phyloP scores from a whole-genome alignment of 345 rosid genomes.

The Populus pruinosa region DNA sequence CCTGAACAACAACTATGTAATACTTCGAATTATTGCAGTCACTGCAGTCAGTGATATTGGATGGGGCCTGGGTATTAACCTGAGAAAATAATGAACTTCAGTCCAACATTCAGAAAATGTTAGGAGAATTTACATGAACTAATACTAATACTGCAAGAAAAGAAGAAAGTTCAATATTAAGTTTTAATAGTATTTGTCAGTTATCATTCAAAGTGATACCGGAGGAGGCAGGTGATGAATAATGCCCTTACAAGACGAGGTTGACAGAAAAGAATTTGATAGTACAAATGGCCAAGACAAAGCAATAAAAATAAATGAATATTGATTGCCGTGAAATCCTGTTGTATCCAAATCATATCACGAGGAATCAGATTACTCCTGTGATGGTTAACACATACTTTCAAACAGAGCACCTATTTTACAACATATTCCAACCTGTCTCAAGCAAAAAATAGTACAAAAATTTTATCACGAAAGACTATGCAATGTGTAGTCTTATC shows the following conservation, averaged over 20 bases:
- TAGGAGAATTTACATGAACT: neutral
- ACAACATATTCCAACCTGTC: neutral
- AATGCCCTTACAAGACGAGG: neutral
- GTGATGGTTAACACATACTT: neutral
- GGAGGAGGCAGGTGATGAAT: neutral
- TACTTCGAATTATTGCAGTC: slow-evolving; percentile 77
- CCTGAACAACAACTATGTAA: slow-evolving; percentile 83
- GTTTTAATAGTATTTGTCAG: neutral
- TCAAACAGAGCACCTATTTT: neutral
- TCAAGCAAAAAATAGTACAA: neutral
- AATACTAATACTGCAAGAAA: neutral
- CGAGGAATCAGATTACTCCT: neutral
- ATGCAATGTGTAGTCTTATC: too few relatives aligned
- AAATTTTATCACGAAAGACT: neutral
- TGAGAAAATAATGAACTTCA: slow-evolving; percentile 22
- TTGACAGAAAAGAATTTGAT: neutral
- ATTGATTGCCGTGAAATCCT: neutral
- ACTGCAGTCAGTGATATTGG: slow-evolving; percentile 63
- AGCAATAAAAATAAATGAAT: neutral
- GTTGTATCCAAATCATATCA: neutral
- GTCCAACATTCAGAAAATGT: neutral
- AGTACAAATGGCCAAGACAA: neutral
- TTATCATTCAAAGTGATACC: neutral
- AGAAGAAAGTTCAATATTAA: neutral
- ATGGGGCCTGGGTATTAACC: slow-evolving; percentile 81